phyloP scores from a whole-genome alignment of 768 basidiomycete species.

The Pulveroboletus frians region DNA sequence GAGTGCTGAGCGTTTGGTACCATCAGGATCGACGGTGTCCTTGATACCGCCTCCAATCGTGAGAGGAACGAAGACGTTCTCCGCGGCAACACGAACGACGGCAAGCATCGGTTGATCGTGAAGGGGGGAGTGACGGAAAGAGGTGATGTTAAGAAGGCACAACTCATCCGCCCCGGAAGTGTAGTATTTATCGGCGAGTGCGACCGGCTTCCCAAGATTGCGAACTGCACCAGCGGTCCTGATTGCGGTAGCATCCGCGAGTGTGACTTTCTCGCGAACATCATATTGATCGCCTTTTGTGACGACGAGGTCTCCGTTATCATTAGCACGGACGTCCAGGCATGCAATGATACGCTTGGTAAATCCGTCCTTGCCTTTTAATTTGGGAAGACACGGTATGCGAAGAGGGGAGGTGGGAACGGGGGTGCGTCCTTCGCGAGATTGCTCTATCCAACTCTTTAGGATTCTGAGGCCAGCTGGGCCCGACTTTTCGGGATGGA shows the following conservation, averaged over 20 bases:
- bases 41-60: slow-evolving; percentile 99
- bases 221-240: slow-evolving; percentile 73
- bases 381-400: slow-evolving; percentile 34
- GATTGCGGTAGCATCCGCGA: slow-evolving; percentile 29
- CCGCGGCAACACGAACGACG: slow-evolving; percentile 85
- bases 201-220: slow-evolving; percentile 96
- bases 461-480: slow-evolving; percentile 77
- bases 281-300: slow-evolving; percentile 99
- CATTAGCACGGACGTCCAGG: slow-evolving; percentile 96
- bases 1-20: slow-evolving; percentile 76
- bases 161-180: slow-evolving; percentile 89
- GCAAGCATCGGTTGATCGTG: slow-evolving; percentile 98
- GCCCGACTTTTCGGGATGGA: slow-evolving; percentile 98
- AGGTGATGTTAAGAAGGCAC: slow-evolving; percentile 98
- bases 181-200: slow-evolving; percentile 84
- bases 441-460: slow-evolving; percentile 68
- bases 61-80: slow-evolving; percentile 91
- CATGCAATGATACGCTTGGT: slow-evolving; percentile 96
- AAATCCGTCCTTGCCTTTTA: slow-evolving; percentile 60
- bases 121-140: slow-evolving; percentile 94
- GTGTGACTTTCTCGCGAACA: slow-evolving; percentile 71
- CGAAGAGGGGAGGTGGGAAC: slow-evolving; percentile 27
- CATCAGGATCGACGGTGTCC: slow-evolving; percentile 92
- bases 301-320: slow-evolving; percentile 93
- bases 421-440: slow-evolving; percentile 38